Evolutionary conservation across 805 yeast genomes (phyloP), one percentile per base, ranked within the genome.

Genomic region (Zygoascus bituminiphila): DNA sequence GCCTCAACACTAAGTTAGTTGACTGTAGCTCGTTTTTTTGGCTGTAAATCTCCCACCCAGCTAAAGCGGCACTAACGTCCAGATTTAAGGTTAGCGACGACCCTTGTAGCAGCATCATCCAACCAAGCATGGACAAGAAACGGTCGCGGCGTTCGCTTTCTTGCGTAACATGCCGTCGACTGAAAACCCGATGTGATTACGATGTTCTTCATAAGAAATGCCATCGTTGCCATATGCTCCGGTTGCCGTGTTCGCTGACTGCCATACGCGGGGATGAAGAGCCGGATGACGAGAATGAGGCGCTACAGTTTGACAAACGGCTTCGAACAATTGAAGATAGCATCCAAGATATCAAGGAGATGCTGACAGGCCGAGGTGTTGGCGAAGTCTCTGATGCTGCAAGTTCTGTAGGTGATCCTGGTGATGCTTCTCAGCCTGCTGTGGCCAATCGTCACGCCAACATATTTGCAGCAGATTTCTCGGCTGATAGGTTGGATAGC

Each of bases 141-240:
- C 17, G 66, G 65, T 47, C 62, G 73, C 47, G 72, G 61, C 52
- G 68, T 66, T 0, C 69, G 66, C 33, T 76, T 69, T 60, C 70
- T 7, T 79, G 84, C 59, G 66, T 65, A 12, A 65, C 70, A 14
- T 79, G 84, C 53, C 65, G 82, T 12, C 74, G 70, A 56, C 67
- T 77, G 50, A 79, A 79, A 57, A 78, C 83, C 1, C 68, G 81
- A 49, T 79, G 84, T 59, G 80, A 75, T 50, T 72, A 69, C 53
- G 76, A 74, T 38, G 68, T 70, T 0, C 56, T 63, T 1, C 57
- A 60, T 10, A 70, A 68, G 4, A 70, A 71, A 52, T 79, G 84
- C 54, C 76, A 75, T 48, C 65, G 82, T 24, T 79, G 84, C 53
- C 64, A 62, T 39, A 68, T 77, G 24, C 56, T 78, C 36, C 61